These are phyloP conservation scores for Clarireedia paspali DNA, from an alignment of 2,329 filamentous ascomycete species.

Conservation along the genomic window DNA sequence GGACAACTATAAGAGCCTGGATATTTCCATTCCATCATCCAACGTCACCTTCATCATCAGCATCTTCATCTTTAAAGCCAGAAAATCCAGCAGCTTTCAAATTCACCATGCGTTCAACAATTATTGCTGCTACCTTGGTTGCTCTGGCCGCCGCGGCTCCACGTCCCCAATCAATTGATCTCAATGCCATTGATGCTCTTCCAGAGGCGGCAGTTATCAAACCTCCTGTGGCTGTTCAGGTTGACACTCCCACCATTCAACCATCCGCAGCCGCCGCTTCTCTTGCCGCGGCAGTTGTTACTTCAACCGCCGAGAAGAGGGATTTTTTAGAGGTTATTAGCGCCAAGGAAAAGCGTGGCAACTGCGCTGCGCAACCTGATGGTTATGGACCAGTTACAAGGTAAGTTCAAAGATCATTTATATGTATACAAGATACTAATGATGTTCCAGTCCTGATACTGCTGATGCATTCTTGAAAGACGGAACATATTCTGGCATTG, in stretches of 20 bases:
- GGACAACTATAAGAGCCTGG: not conserved
- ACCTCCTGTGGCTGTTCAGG: slow-evolving; percentile 21
- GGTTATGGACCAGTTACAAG: not conserved
- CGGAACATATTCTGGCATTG: not conserved
- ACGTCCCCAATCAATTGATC: slow-evolving; percentile 31
- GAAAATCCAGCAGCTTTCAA: not conserved
- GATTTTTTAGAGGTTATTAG: not conserved
- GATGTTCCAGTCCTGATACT: not conserved
- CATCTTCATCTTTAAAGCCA: not conserved
- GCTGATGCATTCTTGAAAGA: not conserved
- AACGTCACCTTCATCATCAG: not conserved
- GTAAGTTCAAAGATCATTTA: not conserved
- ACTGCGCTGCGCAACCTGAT: not conserved
- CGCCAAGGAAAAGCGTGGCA: not conserved
- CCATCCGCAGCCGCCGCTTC: not conserved
- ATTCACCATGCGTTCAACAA: slow-evolving; percentile 15
- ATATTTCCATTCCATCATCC: not conserved
- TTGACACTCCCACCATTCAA: not conserved
- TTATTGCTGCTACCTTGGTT: slow-evolving; percentile 17
- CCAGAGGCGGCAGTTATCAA: slow-evolving; percentile 27
- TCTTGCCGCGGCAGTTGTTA: not conserved
- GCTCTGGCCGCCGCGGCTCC: slow-evolving; percentile 20
- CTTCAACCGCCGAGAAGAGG: not conserved
- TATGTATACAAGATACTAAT: not conserved
- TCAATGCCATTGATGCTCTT: slow-evolving; percentile 28